Percentiles rank a stretch among this genome's conserved stretches.
These are phyloP conservation scores for Tricholoma matsutake DNA, from an alignment of 768 basidiomycete species.

Conservation along the genomic window DNA sequence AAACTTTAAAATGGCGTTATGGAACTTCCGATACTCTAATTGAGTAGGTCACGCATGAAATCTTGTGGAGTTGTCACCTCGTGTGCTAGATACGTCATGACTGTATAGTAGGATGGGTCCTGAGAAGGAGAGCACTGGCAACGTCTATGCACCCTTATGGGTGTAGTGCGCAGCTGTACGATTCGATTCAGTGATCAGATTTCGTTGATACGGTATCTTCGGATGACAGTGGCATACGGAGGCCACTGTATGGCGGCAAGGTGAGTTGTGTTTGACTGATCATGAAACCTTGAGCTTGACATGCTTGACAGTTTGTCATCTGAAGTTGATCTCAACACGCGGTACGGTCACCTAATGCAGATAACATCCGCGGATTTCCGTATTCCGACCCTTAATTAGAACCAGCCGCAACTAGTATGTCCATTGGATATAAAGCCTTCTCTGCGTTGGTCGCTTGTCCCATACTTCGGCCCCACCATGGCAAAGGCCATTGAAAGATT, in stretches of 20 bases:
- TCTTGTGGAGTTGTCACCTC: not conserved
- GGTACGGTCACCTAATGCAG: not conserved
- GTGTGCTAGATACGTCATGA: not conserved
- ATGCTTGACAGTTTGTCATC: too few relatives aligned
- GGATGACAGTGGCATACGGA: too few relatives aligned
- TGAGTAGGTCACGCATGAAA: not conserved
- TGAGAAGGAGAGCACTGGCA: too few relatives aligned
- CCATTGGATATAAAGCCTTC: not conserved
- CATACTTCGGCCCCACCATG: slow-evolving; percentile 10
- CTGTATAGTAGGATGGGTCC: too few relatives aligned
- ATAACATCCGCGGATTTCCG: not conserved
- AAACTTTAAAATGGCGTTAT: too few relatives aligned
- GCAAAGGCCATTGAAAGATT: slow-evolving; percentile 20
- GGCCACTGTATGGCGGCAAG: too few relatives aligned
- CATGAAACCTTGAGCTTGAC: not conserved
- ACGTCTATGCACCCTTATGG: not conserved
- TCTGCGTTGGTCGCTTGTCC: not conserved
- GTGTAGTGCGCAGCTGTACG: too few relatives aligned
- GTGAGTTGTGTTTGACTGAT: too few relatives aligned
- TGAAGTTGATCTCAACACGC: not conserved
- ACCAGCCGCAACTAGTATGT: not conserved
- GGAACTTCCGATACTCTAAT: too few relatives aligned
- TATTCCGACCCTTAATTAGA: not conserved
- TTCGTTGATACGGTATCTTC: too few relatives aligned
- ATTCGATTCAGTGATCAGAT: too few relatives aligned